These are phyloP conservation scores for Kluyveromyces aestuarii DNA, from an alignment of 805 yeast genomes.

Conservation along the genomic window DNA sequence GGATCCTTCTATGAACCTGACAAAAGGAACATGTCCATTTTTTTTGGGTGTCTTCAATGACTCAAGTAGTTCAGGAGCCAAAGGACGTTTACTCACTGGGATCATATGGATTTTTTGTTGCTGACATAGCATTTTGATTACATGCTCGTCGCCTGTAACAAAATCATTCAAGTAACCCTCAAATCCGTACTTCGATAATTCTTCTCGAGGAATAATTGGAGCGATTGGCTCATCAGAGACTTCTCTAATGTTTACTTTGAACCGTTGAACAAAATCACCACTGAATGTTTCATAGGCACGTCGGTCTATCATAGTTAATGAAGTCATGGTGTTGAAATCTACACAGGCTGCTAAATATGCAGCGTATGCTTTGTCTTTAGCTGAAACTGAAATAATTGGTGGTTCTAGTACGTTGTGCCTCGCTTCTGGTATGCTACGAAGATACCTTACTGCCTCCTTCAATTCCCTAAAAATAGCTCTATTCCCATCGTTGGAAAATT, in stretches of 20 bases:
- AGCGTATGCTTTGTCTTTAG: slow-evolving; percentile 41
- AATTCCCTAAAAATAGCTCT: slow-evolving; percentile 25
- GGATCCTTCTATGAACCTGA: slow-evolving; percentile 53
- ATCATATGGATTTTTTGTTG: slow-evolving; percentile 40
- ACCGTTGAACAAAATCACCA: slow-evolving; percentile 33
- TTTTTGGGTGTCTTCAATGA: slow-evolving; percentile 28
- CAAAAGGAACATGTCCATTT: slow-evolving; percentile 38
- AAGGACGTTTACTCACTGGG: slow-evolving; percentile 50
- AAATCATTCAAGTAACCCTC: slow-evolving; percentile 73
- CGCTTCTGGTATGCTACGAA: slow-evolving; percentile 31
- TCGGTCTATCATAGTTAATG: slow-evolving; percentile 53
- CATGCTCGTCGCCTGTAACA: slow-evolving; percentile 62
- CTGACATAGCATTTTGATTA: slow-evolving; percentile 63
- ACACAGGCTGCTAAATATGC: slow-evolving; percentile 50
- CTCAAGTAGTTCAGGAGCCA: slow-evolving; percentile 34
- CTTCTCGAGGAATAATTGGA: slow-evolving; percentile 24
- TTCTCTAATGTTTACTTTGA: slow-evolving; percentile 53
- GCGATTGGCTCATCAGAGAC: slow-evolving; percentile 12
- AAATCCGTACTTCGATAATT: slow-evolving; percentile 49
- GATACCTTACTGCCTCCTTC: slow-evolving; percentile 24
- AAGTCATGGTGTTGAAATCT: slow-evolving; percentile 42
- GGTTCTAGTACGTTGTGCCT: slow-evolving; percentile 54
- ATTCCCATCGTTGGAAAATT: slow-evolving; percentile 4
- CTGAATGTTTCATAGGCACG: slow-evolving; percentile 42
- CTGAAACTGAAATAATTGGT: slow-evolving; percentile 56